Base-by-base conservation (phyloP, 441 rosid genomes). In the Melastoma candidum region DNA sequence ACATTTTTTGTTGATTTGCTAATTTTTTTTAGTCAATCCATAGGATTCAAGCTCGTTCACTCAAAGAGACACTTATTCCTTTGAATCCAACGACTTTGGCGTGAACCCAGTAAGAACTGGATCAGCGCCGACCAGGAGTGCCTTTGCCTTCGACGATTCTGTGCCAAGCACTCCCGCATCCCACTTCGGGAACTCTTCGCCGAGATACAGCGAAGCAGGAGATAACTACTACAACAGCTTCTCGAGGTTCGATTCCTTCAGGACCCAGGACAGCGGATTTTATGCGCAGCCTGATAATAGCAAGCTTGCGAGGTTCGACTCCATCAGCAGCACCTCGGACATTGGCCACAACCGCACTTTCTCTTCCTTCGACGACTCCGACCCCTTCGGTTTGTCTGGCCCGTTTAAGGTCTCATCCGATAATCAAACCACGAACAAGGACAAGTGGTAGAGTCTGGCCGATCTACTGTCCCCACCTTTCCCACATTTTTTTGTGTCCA, bases 201-300 rank as follows among this genome's bases (percentile, higher is more conserved):
- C 90, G 3, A 74, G 95, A 57, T 83, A 70, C 73, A 83, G 96
- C 22, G 92, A 90, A 70, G 84, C 81, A 13, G 78, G 88, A 52
- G 92, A 85, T 58, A 74, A 77, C 57, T 77, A 49, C 48, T 62
- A 72, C 4, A 84, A 84, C 74, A 82, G 72, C 70, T 86, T 81
- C 74, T 82, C 97, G 11, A 82, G 95, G 68, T 79, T 88, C 11
- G 98, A 92, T 70, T 92, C 97, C 57, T 92, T 92, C 79, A 82
- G 74, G 68, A 61, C 72, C 63, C 58, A 73, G 25, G 94, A 78
- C 26, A 61, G 80, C 25, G 95, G 87, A 44, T 70, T 76, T 60
- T 79, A 83, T 55, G 77, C 84, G 14, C 81, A 77, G 51, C 70
- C 77, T 4, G 95, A 78, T 58, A 32, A 32, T 32, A 32, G 41